Base-by-base conservation (phyloP, 179 eudicot species). In the Spergularia azorica region DNA sequence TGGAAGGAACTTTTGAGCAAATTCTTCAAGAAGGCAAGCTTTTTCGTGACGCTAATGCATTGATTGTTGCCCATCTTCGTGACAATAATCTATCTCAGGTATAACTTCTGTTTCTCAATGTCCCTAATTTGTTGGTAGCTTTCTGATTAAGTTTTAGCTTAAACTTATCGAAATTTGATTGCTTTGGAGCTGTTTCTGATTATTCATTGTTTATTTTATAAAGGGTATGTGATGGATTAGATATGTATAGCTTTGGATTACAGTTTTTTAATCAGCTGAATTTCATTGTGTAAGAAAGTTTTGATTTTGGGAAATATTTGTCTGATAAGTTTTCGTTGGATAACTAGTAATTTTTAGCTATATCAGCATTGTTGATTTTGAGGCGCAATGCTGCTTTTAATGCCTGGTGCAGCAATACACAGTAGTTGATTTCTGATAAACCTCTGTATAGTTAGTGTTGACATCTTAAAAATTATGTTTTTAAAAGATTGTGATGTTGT, bases 51-150 rank as follows among this genome's bases (percentile, higher is more conserved):
- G 89, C 89, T 52, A 88, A 88, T 87, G 77, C 89, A 46, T 79
- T 91, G 9, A 87, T 92, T 59, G 93, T 91, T 51, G 92, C 97
- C 57, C 97, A 92, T 85, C 93, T 92, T 62, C 91, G 97, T 41
- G 90, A 90, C 77, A 87, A 87, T 73, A 89, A 91, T 86, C 89
- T 88, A 79, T 84, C 79, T 82, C 95, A 91, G 91, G 96, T 86
- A 70, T 32, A 16, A 0, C 20, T 4, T 26, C 17, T 58, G 5
- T 11, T 63, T 50, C 8, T 55, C 13, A 17, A 6, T 17, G 39
- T 20, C 72, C 75, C 21, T 70, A 51, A 5, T 63, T 64, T 74
- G 20, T 9, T 54, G 0, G 38, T 38, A 2, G 9, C 41, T 32
- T 13, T 58, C 9, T 71, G 43, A 17, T 80, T 7, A 21, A 46